Evolutionary conservation across 2,329 filamentous ascomycete species (phyloP).

Genomic region (Cladosporium phlei): DNA sequence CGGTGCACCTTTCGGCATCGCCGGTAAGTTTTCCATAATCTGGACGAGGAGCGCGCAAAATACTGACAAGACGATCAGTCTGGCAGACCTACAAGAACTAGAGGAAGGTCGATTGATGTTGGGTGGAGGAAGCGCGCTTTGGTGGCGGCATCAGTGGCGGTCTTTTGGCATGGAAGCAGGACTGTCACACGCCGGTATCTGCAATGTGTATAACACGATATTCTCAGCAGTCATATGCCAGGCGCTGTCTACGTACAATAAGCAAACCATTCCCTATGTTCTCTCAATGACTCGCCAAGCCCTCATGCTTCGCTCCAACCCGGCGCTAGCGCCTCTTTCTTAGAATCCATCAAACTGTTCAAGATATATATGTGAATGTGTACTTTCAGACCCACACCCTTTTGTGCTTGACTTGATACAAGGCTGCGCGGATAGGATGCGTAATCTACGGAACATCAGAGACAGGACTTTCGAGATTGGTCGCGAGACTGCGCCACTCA

Average conservation of each 20-base stretch:
- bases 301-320: constrained; percentile 10
- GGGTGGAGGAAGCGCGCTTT: constrained; percentile 10
- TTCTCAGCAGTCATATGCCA: constrained; percentile 15
- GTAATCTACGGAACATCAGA: constrained; percentile 77
- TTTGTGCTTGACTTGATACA: constrained; percentile 4
- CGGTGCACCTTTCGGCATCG: constrained; percentile 56
- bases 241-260: constrained; percentile 17
- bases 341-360: constrained; percentile 14
- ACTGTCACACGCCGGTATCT: constrained; percentile 13
- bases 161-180: constrained; percentile 11
- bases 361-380: background rate
- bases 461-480: constrained; percentile 60
- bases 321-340: constrained; percentile 15
- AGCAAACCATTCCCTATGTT: constrained; percentile 8
- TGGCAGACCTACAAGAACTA: constrained; percentile 65
- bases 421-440: constrained; percentile 54
- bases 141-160: constrained; percentile 3
- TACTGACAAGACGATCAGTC: constrained; percentile 42
- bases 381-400: background rate
- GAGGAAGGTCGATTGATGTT: constrained; percentile 6
- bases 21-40: constrained; percentile 48
- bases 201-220: constrained; percentile 17
- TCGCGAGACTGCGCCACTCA: constrained; percentile 56
- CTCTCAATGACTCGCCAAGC: constrained; percentile 4
- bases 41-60: constrained; percentile 16